phyloP scores from a whole-genome alignment of 306 rosid species.

The Malus fusca region DNA sequence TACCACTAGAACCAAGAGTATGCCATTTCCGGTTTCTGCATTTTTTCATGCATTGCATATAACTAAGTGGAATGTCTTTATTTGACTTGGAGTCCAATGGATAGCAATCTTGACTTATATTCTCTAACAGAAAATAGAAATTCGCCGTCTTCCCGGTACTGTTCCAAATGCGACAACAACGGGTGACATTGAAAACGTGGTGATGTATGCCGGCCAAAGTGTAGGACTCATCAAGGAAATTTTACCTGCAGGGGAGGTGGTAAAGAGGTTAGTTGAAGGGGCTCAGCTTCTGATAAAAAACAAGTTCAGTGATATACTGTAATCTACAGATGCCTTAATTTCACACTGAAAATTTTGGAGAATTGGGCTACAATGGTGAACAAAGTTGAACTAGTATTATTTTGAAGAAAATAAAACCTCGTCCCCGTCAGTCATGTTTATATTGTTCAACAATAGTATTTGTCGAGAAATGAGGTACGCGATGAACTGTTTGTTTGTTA shows the following conservation, averaged over 20 bases:
- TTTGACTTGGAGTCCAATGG: too few species aligned
- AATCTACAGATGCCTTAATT: neutral
- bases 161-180: slow-evolving; percentile 56
- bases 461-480: too few species aligned
- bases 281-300: slow-evolving; percentile 51
- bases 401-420: too few species aligned
- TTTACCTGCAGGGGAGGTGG: slow-evolving; percentile 61
- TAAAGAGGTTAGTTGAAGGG: slow-evolving; percentile 59
- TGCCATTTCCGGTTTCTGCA: too few species aligned
- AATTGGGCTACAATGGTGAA: neutral
- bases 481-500: too few species aligned
- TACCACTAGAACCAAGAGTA: too few species aligned
- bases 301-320: slow-evolving; percentile 19
- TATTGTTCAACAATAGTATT: too few species aligned
- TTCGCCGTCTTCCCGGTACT: slow-evolving; percentile 51
- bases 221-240: slow-evolving; percentile 70
- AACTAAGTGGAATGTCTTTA: too few species aligned
- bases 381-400: neutral
- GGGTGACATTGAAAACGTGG: slow-evolving; percentile 81
- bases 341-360: neutral
- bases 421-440: too few species aligned
- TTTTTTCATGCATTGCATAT: too few species aligned
- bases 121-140: slow-evolving; percentile 47
- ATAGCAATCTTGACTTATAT: slow-evolving; percentile 1
- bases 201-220: slow-evolving; percentile 72